These are phyloP conservation scores for Fomitopsis serialis DNA, from an alignment of 768 basidiomycete genomes.

Conservation along the genomic window DNA sequence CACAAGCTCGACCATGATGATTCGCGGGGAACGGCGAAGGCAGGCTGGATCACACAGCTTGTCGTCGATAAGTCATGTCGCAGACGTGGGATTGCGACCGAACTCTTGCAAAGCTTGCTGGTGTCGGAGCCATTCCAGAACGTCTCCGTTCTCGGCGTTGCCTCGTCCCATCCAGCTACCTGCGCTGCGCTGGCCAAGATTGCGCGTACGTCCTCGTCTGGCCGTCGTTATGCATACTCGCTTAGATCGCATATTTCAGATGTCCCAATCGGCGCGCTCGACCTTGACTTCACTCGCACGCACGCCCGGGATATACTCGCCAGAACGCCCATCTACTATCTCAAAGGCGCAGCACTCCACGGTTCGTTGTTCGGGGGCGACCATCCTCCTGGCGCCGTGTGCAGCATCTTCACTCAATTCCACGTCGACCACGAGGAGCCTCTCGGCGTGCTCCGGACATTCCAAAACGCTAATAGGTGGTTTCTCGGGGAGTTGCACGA, in stretches of 20 bases:
- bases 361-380: constrained; percentile 21
- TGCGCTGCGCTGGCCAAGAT: constrained; percentile 24
- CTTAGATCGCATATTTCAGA: neutral
- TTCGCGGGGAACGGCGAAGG: neutral
- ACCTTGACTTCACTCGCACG: constrained; percentile 16
- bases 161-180: constrained; percentile 28
- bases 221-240: neutral
- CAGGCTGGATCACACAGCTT: constrained; percentile 32
- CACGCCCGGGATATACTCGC: constrained; percentile 18
- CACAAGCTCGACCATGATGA: neutral
- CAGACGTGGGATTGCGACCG: constrained; percentile 24
- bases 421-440: constrained; percentile 30
- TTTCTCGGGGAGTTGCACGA: constrained; percentile 24
- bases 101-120: constrained; percentile 20
- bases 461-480: constrained; percentile 18
- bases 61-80: constrained; percentile 24
- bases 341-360: constrained; percentile 16
- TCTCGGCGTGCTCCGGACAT: constrained; percentile 16
- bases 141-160: constrained; percentile 25
- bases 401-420: constrained; percentile 24
- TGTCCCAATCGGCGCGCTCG: neutral
- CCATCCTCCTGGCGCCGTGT: constrained; percentile 15
- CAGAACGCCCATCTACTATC: constrained; percentile 18
- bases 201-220: constrained; percentile 12
- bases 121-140: constrained; percentile 9